Evolutionary conservation across 129 eudicot genomes (phyloP), one percentile per base, ranked within the genome.

Genomic region (Dittrichia graveolens): DNA sequence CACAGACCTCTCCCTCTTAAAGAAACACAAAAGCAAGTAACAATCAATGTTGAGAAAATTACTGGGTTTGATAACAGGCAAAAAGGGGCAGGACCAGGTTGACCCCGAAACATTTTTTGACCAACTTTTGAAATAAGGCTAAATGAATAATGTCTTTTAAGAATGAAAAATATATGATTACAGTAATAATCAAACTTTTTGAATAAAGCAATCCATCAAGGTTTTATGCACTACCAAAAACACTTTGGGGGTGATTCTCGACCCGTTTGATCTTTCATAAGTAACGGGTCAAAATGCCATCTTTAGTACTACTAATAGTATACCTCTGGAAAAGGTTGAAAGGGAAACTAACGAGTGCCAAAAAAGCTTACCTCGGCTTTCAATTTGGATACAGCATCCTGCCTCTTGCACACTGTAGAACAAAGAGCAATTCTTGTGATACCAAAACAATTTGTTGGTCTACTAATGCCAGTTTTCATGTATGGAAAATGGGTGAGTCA

Each of bases 371-470:
- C 99, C 85, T 93, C 96, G 16, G 81, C 90, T 78, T 83, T 89
- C 80, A 89, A 61, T 80, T 83, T 87, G 77, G 86, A 79, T 44
- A 93, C 63, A 6, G 69, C 95, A 80, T 87, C 90, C 61, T 87
- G 96, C 78, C 76, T 83, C 85, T 93, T 93, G 77, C 96, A 93
- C 39, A 83, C 99, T 95, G 96, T 80, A 72, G 56, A 9, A 69
- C 52, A 63, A 43, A 53, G 13, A 66, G 55, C 9, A 66, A 8
- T 6, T 49, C 4, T 15, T 47, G 75, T 48, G 74, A 62, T 79
- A 65, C 75, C 4, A 14, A 43, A 60, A 63, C 4, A 38, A 56
- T 37, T 35, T 24, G 40, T 5, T 0, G 18, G 40, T 39, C 49
- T 42, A 19, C 7, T 56, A 41, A 42, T 41, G 60, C 46, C 34